Conservation (phyloP, 768 basidiomycete species). For the Trametes punicea region DNA sequence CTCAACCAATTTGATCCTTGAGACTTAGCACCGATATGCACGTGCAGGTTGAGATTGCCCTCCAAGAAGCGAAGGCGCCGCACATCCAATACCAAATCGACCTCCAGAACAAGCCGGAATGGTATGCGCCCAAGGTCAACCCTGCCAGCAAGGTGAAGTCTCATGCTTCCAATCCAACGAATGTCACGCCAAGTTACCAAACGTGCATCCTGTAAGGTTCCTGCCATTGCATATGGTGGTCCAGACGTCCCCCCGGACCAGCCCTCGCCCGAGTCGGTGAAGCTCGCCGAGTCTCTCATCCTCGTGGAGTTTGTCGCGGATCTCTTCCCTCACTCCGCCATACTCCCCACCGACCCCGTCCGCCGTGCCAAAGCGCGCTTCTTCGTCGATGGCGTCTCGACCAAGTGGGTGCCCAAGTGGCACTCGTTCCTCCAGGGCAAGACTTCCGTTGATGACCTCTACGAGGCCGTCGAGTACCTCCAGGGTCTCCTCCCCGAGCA, state of each 20-base stretch:
- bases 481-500: slow-evolving; percentile 46
- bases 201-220: slow-evolving; percentile 38
- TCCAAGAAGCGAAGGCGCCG: slow-evolving; percentile 50
- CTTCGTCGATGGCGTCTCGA: slow-evolving; percentile 54
- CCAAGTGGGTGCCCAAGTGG: slow-evolving; percentile 42
- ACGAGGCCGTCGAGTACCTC: slow-evolving; percentile 42
- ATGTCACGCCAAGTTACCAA: no score
- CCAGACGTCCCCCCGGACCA: slow-evolving; percentile 51
- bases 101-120: slow-evolving; percentile 63
- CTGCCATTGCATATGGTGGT: slow-evolving; percentile 63
- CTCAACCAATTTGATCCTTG: slow-evolving; percentile 34
- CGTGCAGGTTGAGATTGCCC: slow-evolving; percentile 52
- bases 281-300: slow-evolving; percentile 62
- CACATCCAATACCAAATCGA: slow-evolving; percentile 57
- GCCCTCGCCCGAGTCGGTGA: slow-evolving; percentile 58
- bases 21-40: no score
- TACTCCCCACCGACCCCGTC: slow-evolving; percentile 57
- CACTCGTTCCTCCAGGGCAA: slow-evolving; percentile 33
- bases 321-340: slow-evolving; percentile 43
- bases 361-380: slow-evolving; percentile 56
- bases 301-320: slow-evolving; percentile 68
- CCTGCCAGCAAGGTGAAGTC: slow-evolving; percentile 59
- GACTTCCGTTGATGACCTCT: slow-evolving; percentile 36
- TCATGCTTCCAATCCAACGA: not conserved
- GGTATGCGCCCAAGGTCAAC: slow-evolving; percentile 66